These are phyloP conservation scores for Eucalyptus cloeziana DNA, from an alignment of 345 rosid genomes.

Conservation along the genomic window DNA sequence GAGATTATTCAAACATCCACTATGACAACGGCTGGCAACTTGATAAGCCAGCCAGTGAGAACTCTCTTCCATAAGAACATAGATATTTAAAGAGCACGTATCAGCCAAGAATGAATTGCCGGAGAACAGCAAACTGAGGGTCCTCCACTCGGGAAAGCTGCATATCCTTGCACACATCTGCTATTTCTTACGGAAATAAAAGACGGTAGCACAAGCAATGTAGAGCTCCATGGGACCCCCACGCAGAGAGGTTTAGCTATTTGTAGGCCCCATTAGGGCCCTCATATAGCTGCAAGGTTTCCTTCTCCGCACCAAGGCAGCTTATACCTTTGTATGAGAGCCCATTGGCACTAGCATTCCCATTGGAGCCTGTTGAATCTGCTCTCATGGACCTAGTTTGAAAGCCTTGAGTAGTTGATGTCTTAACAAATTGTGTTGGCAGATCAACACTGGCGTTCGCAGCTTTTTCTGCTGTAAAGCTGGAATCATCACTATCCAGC, in stretches of 20 bases:
- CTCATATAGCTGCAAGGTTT: constrained; percentile 11
- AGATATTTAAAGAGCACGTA: constrained; percentile 7
- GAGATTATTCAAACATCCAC: not conserved
- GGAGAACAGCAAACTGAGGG: not conserved
- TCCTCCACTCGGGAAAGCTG: not conserved
- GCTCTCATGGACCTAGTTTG: not conserved
- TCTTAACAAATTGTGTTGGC: constrained; percentile 1
- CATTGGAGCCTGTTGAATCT: constrained; percentile 5
- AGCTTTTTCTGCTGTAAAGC: constrained; percentile 6
- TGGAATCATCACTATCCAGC: constrained; percentile 1
- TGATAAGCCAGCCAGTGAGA: not conserved
- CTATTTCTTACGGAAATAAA: not conserved
- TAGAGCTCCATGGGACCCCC: not conserved
- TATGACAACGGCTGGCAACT: not conserved
- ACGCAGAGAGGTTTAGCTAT: not conserved
- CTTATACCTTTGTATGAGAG: not conserved
- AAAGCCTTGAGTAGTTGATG: constrained; percentile 3
- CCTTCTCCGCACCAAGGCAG: constrained; percentile 7
- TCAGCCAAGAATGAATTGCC: constrained; percentile 78
- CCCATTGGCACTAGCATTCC: not conserved
- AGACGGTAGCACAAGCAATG: not conserved
- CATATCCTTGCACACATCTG: not conserved
- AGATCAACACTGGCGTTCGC: not conserved
- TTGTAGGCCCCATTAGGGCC: constrained; percentile 6
- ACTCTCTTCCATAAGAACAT: not conserved